phyloP scores from a whole-genome alignment of 805 yeast genomes.

The Candida yuanshanica region DNA sequence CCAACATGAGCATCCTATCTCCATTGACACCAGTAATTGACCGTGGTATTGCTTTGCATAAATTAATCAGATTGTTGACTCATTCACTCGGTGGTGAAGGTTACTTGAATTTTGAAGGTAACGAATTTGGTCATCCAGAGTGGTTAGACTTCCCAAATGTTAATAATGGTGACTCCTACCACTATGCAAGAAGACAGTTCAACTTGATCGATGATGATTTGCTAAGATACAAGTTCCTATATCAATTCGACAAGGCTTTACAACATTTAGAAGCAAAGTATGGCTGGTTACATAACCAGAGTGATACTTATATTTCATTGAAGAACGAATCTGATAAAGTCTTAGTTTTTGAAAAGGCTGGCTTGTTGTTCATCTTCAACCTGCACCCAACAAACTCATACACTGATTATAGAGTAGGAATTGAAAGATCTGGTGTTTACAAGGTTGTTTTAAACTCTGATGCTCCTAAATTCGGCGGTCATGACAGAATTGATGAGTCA shows the following conservation, averaged over 20 bases:
- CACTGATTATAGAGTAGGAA: slow-evolving; percentile 88
- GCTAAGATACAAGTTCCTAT: slow-evolving; percentile 72
- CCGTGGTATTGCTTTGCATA: slow-evolving; percentile 87
- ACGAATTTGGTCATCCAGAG: slow-evolving; percentile 98
- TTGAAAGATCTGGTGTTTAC: slow-evolving; percentile 72
- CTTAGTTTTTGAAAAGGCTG: slow-evolving; percentile 82
- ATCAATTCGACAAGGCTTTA: slow-evolving; percentile 81
- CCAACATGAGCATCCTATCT: slow-evolving; percentile 79
- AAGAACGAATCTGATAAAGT: slow-evolving; percentile 89
- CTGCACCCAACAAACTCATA: slow-evolving; percentile 83
- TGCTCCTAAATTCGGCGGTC: slow-evolving; percentile 71
- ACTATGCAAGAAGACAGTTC: slow-evolving; percentile 94
- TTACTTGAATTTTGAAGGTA: slow-evolving; percentile 92
- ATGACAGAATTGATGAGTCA: slow-evolving; percentile 55
- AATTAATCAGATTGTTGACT: slow-evolving; percentile 81
- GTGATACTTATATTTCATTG: slow-evolving; percentile 79
- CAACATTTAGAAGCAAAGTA: slow-evolving; percentile 66
- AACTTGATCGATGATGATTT: slow-evolving; percentile 75
- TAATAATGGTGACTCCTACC: slow-evolving; percentile 84
- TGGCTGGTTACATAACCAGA: slow-evolving; percentile 62
- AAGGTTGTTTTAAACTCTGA: slow-evolving; percentile 74
- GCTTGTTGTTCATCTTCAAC: slow-evolving; percentile 79
- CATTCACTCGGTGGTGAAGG: slow-evolving; percentile 96
- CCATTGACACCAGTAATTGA: slow-evolving; percentile 75
- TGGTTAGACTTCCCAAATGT: slow-evolving; percentile 96